Evolutionary conservation across 140 eudicot species (phyloP).

Genomic region (Anethum foeniculum): DNA sequence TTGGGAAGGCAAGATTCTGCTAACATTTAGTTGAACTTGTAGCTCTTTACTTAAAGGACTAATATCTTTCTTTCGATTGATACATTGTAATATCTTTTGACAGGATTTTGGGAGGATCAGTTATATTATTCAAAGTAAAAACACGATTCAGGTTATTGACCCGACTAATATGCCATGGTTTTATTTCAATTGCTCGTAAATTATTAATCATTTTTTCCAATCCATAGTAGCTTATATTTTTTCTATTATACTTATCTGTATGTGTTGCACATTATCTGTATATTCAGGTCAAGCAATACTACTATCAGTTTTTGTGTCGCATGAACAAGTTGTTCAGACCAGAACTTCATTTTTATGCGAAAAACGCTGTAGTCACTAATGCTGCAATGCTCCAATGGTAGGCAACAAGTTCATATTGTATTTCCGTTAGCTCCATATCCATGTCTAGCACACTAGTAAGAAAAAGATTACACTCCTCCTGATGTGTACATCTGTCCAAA

Average conservation of each 20-base stretch:
- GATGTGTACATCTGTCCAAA: not conserved
- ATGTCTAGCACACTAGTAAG: not conserved
- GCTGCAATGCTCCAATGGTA: constrained; percentile 97
- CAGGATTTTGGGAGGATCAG: constrained; percentile 94
- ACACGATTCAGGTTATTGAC: constrained; percentile 72
- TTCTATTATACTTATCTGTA: not conserved
- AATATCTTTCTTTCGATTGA: not conserved
- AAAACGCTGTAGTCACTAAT: constrained; percentile 72
- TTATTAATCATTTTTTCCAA: not conserved
- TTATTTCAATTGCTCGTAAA: not conserved
- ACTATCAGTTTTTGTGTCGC: constrained; percentile 84
- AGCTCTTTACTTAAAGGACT: not conserved
- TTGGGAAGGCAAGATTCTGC: constrained; percentile 70
- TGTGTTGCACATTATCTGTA: not conserved
- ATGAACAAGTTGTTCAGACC: constrained; percentile 92
- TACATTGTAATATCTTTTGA: not conserved
- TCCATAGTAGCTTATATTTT: not conserved
- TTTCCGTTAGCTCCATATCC: not conserved
- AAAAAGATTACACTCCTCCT: not conserved
- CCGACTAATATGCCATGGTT: not conserved
- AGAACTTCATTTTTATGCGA: constrained; percentile 82
- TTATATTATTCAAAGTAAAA: constrained; percentile 72
- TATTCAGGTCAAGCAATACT: constrained; percentile 81
- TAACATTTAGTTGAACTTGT: not conserved
- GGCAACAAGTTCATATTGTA: not conserved